Evolutionary conservation across 805 yeast genomes (phyloP), one percentile per base, ranked within the genome.

Genomic region (Spathaspora girioi): DNA sequence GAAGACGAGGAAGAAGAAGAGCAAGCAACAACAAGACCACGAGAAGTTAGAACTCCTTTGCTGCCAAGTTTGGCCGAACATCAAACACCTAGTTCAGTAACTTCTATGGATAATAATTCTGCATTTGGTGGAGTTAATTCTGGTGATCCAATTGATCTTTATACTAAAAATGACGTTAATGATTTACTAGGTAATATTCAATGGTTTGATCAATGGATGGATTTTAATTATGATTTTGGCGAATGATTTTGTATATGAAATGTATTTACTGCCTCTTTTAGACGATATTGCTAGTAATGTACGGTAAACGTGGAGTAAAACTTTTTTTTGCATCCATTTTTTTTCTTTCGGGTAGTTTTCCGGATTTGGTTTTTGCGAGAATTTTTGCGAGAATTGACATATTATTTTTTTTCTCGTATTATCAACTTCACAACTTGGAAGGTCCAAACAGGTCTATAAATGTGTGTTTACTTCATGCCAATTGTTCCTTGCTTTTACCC

Each of bases 191-290:
- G 75, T 1, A 78, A 77, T 51, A 59, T 80, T 51, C 77, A 70
- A 54, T 80, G 85, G 85, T 80, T 80, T 52, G 83, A 80, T 59
- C 80, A 78, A 59, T 77, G 80, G 80, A 64, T 70, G 23, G 71
- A 71, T 50, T 62, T 65, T 44, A 59, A 58, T 45, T 55, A 49
- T 46, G 56, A 51, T 35, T 44, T 46, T 38, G 41, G 40, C 14
- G 40, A 35, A 23, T 43, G n/a, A 43, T 12, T 20, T 19, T 43
- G n/a, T 23, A 35, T 9, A 29, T 27, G 6, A 27, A 27, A 27
- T 32, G 38, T 14, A 35, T 35, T n/a, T 35, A n/a, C 14, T 10
- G 14, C 40, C 35, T 31, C 12, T 10, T 31, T 31, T 31, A 31
- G 35, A 31, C 35, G 8, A 31, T 35, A 15, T 35, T 35, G 8